Evolutionary conservation across 2,329 filamentous ascomycete genomes (phyloP).

Genomic region (Fusarium compactum): DNA sequence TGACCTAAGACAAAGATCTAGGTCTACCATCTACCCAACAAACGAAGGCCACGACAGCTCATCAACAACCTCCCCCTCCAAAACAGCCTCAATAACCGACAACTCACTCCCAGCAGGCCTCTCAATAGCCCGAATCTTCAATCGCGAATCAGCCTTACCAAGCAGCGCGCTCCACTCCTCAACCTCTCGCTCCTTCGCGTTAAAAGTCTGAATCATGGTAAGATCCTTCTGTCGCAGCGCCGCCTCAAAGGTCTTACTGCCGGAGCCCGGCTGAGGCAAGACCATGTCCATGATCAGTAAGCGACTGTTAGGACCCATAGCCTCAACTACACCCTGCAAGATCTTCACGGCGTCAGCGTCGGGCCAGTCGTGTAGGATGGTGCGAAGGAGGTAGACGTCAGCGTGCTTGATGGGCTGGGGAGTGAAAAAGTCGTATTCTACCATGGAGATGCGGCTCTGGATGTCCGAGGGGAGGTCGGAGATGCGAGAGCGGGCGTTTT

Average conservation of each 20-base stretch:
- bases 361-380: conserved; percentile 53
- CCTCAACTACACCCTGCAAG: conserved; percentile 29
- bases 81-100: conserved; percentile 23
- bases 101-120: conserved; percentile 29
- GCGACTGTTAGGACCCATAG: conserved; percentile 6
- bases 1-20: not conserved
- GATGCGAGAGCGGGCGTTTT: conserved; percentile 18
- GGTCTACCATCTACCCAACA: not conserved
- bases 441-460: conserved; percentile 39
- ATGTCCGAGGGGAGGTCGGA: conserved; percentile 37
- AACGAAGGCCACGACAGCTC: not conserved
- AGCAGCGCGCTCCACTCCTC: conserved; percentile 30
- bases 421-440: conserved; percentile 51
- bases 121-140: conserved; percentile 22
- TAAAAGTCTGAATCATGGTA: conserved; percentile 42
- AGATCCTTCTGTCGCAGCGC: conserved; percentile 33
- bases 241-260: conserved; percentile 9
- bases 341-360: conserved; percentile 51
- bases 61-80: not conserved
- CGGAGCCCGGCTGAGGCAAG: conserved; percentile 28
- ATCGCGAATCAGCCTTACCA: conserved; percentile 1
- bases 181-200: conserved; percentile 24
- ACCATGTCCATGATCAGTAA: conserved; percentile 43
- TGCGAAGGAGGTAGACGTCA: conserved; percentile 51
- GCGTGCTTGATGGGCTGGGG: conserved; percentile 47